These are phyloP conservation scores for Boletus insuetus DNA, from an alignment of 768 basidiomycete species.

Conservation along the genomic window DNA sequence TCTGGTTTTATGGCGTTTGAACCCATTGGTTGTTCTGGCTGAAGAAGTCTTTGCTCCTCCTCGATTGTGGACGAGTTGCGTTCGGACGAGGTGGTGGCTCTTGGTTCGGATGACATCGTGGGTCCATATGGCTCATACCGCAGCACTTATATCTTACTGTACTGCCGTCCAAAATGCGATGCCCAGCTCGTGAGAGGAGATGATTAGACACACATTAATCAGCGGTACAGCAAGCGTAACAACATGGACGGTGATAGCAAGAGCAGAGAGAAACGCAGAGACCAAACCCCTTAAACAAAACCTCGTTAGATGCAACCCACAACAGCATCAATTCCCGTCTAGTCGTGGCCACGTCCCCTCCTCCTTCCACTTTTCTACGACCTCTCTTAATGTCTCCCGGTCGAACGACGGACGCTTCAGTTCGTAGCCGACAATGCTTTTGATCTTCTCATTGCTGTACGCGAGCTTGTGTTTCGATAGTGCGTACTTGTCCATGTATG, in stretches of 20 bases:
- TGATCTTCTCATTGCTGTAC: slow-evolving; percentile 71
- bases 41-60: slow-evolving; percentile 19
- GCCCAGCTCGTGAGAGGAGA: no score
- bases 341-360: slow-evolving; percentile 48
- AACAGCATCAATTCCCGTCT: slow-evolving; percentile 11
- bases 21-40: slow-evolving; percentile 17
- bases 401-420: slow-evolving; percentile 61
- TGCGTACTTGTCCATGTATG: slow-evolving; percentile 76
- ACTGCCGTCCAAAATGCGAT: no score
- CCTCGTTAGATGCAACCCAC: slow-evolving; percentile 10
- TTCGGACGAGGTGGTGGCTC: no score
- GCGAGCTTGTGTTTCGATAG: slow-evolving; percentile 69
- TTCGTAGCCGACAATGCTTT: slow-evolving; percentile 66
- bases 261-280: slow-evolving; percentile 5
- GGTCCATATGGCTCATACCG: background rate
- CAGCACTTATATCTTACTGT: no score
- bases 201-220: slow-evolving; percentile 23
- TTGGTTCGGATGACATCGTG: slow-evolving; percentile 1
- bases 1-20: slow-evolving; percentile 34
- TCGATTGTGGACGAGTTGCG: background rate
- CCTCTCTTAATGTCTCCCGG: slow-evolving; percentile 59
- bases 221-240: slow-evolving; percentile 25
- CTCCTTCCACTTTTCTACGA: slow-evolving; percentile 77
- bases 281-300: slow-evolving; percentile 18
- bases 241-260: slow-evolving; percentile 5